Evolutionary conservation across 2,329 filamentous ascomycete species (phyloP).

Genomic region (Clarireedia monteithiana): DNA sequence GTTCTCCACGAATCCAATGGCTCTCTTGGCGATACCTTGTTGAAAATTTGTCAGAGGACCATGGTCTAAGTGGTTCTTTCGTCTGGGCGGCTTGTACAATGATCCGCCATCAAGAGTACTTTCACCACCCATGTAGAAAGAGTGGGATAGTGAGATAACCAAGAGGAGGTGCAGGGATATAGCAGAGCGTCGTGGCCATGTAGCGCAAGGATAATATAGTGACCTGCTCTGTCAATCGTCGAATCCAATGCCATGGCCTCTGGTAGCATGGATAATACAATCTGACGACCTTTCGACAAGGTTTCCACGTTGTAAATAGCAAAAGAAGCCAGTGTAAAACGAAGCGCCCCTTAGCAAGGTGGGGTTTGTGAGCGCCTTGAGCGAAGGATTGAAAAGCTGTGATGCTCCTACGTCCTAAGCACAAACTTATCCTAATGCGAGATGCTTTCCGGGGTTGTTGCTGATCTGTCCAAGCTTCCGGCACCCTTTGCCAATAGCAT

Average conservation of each 20-base stretch:
- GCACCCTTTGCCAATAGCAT: not conserved
- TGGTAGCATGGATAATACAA: conserved; percentile 15
- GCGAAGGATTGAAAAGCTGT: conserved; percentile 7
- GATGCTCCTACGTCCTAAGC: conserved; percentile 6
- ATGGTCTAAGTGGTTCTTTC: not conserved
- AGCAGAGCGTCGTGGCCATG: conserved; percentile 1
- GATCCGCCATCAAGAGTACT: not conserved
- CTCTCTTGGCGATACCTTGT: not conserved
- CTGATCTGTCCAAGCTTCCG: conserved; percentile 1
- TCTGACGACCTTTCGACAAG: conserved; percentile 15
- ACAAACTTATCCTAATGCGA: conserved; percentile 8
- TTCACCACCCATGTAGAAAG: not conserved
- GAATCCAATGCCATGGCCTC: conserved; percentile 17
- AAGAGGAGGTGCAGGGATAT: not conserved
- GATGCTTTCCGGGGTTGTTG: not conserved
- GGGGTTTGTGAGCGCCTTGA: conserved; percentile 4
- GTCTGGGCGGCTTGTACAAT: not conserved
- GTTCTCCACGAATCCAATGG: not conserved
- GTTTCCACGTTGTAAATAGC: conserved; percentile 14
- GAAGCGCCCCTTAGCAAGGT: conserved; percentile 4
- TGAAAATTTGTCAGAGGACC: not conserved
- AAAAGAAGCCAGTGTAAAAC: not conserved
- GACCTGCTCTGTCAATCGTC: conserved; percentile 3
- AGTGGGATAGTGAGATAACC: not conserved
- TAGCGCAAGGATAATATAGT: conserved; percentile 8